Percentiles rank a stretch among this genome's conserved stretches.
Evolutionary conservation across 176 grass and related monocot genomes (phyloP).

Genomic region (Poa annua): DNA sequence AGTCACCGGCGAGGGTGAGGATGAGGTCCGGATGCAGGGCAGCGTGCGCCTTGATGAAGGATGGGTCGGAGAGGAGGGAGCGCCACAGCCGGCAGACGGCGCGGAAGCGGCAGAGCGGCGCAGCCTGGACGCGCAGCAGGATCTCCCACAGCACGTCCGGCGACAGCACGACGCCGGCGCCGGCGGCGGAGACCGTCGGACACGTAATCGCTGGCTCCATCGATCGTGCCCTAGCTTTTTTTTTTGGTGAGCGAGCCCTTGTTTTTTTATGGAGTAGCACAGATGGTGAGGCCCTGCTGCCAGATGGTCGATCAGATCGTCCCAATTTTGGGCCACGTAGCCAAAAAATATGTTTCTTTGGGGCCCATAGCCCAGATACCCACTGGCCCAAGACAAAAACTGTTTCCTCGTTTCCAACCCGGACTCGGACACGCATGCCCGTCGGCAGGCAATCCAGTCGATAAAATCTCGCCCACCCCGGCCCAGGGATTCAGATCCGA

Average conservation of each 20-base stretch:
- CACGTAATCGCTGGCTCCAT: not conserved
- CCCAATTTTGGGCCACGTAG: not conserved
- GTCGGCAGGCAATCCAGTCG: not conserved
- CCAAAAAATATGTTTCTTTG: no score
- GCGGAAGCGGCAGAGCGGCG: not conserved
- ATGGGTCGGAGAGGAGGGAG: not conserved
- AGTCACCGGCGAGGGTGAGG: not conserved
- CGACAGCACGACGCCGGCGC: not conserved
- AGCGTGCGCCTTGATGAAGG: not conserved
- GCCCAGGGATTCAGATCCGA: not conserved
- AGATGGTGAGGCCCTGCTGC: no score
- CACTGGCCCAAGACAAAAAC: no score
- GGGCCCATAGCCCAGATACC: no score
- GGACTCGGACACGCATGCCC: not conserved
- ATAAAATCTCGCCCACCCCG: not conserved
- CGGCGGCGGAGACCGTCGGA: not conserved
- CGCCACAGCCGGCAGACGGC: not conserved
- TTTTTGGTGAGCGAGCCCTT: not conserved
- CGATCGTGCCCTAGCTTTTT: not conserved
- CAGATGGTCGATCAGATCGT: not conserved
- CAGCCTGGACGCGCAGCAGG: not conserved
- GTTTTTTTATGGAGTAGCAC: no score
- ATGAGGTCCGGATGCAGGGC: not conserved
- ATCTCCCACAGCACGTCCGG: not conserved
- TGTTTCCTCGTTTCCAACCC: no score